Evolutionary conservation across 306 rosid species (phyloP).

Genomic region (Urtica urens): DNA sequence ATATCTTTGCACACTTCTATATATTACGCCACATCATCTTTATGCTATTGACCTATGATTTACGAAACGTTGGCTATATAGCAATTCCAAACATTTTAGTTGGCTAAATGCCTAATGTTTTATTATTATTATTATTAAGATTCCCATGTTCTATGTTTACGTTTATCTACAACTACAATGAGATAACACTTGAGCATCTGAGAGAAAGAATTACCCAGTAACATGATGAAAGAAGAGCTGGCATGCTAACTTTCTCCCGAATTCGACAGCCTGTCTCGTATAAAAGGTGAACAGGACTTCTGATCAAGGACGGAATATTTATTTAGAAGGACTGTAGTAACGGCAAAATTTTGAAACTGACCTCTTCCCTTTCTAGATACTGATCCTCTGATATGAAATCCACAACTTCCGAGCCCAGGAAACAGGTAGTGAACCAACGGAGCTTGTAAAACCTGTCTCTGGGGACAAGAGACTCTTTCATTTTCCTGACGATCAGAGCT

Average conservation of each 20-base stretch:
- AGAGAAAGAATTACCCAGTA: constrained; percentile 66
- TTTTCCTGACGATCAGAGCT: constrained; percentile 57
- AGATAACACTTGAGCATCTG: too few relatives aligned
- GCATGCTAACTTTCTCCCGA: constrained; percentile 81
- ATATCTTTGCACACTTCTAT: too few relatives aligned
- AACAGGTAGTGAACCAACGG: constrained; percentile 65
- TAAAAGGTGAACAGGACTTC: background rate
- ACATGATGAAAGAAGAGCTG: constrained; percentile 65
- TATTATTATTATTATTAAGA: too few relatives aligned
- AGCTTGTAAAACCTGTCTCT: constrained; percentile 70
- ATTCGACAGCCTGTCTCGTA: constrained; percentile 54
- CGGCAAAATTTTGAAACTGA: constrained; percentile 20
- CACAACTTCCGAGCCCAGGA: constrained; percentile 72
- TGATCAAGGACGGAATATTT: background rate
- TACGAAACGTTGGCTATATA: too few relatives aligned
- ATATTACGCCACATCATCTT: too few relatives aligned
- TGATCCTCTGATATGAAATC: constrained; percentile 90
- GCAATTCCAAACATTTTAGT: too few relatives aligned
- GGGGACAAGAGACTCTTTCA: constrained; percentile 65
- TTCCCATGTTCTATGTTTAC: too few relatives aligned
- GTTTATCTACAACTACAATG: too few relatives aligned
- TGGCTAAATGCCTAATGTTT: too few relatives aligned
- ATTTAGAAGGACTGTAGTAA: background rate
- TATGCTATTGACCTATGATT: too few relatives aligned
- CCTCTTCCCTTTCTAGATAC: constrained; percentile 86